phyloP scores from a whole-genome alignment of 1,284 basidiomycete species.

The Ustilago hordei region DNA sequence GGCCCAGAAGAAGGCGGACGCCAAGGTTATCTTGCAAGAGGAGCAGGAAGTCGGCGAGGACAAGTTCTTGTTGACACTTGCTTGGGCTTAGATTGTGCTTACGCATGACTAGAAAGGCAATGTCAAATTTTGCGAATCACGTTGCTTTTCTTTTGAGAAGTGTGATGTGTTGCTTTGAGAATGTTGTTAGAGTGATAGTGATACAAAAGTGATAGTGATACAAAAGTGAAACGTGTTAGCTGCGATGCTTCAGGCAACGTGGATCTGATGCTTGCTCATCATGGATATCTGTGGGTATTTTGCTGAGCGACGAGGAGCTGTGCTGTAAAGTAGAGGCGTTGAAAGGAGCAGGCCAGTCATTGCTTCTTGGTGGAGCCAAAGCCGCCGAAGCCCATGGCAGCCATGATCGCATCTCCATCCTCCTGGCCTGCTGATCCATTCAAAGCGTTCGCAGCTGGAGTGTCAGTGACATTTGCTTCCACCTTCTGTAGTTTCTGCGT shows the following conservation, averaged over 20 bases:
- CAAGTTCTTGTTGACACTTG: slow-evolving; percentile 75
- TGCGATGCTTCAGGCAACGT: background rate
- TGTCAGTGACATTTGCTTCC: background rate
- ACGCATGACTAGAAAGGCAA: slow-evolving; percentile 1
- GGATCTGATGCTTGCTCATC: background rate
- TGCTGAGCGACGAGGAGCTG: background rate
- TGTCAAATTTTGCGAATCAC: background rate
- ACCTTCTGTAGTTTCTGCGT: background rate
- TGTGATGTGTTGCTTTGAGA: background rate
- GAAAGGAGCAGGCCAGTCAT: slow-evolving; percentile 7
- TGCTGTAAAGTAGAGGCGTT: background rate
- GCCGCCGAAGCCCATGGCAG: slow-evolving; percentile 91
- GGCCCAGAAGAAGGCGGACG: slow-evolving; percentile 70
- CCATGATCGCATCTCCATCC: slow-evolving; percentile 76
- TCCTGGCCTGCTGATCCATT: background rate
- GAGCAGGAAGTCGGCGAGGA: slow-evolving; percentile 87
- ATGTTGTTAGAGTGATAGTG: slow-evolving; percentile 11
- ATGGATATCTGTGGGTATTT: background rate
- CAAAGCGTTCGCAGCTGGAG: background rate
- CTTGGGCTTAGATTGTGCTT: slow-evolving; percentile 45
- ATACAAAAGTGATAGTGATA: slow-evolving; percentile 7
- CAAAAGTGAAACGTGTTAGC: background rate
- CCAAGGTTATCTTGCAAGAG: slow-evolving; percentile 79
- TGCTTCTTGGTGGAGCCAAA: slow-evolving; percentile 80
- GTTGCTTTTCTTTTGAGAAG: background rate